Percentiles rank a stretch among this genome's conserved stretches.
phyloP scores from a whole-genome alignment of 768 basidiomycete genomes.

The Amanita fuliginea region DNA sequence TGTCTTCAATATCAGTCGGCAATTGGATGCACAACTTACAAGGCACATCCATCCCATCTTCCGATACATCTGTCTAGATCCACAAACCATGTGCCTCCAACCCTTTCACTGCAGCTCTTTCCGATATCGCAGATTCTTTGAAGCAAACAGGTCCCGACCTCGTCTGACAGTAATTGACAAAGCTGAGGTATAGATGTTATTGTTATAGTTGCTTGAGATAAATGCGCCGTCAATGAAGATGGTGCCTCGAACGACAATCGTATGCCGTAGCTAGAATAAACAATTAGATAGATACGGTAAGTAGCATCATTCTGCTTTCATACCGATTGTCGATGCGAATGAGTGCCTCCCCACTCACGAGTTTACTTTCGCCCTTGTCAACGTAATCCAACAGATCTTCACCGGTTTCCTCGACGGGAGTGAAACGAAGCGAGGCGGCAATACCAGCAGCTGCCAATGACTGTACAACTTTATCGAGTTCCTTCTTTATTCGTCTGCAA shows the following conservation, averaged over 20 bases:
- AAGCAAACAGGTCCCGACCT: slow-evolving; percentile 63
- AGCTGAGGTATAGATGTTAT: slow-evolving; percentile 73
- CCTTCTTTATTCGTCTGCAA: slow-evolving; percentile 46
- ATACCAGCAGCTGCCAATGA: slow-evolving; percentile 47
- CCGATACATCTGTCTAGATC: slow-evolving; percentile 65
- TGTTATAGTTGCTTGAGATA: slow-evolving; percentile 66
- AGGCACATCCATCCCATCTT: slow-evolving; percentile 67
- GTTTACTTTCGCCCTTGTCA: slow-evolving; percentile 25
- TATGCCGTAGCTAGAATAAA: slow-evolving; percentile 45
- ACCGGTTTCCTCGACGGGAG: slow-evolving; percentile 60
- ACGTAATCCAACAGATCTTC: slow-evolving; percentile 41
- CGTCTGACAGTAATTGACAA: slow-evolving; percentile 62
- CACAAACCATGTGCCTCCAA: slow-evolving; percentile 71
- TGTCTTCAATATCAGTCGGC: background rate
- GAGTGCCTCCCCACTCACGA: slow-evolving; percentile 61
- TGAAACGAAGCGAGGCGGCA: slow-evolving; percentile 42
- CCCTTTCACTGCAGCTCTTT: slow-evolving; percentile 33
- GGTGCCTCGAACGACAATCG: slow-evolving; percentile 71
- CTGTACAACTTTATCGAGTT: slow-evolving; percentile 38
- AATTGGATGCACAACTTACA: slow-evolving; percentile 35
- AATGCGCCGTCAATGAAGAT: slow-evolving; percentile 64
- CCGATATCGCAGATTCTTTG: slow-evolving; percentile 62
- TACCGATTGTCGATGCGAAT: slow-evolving; percentile 63
- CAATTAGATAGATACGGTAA: background rate
- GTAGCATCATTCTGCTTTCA: slow-evolving; percentile 5